A percentile compares a stretch with the other conserved stretches of the same genome.
Evolutionary conservation across 2,329 filamentous ascomycete genomes (phyloP).

Genomic region (Westerdykella sp.): DNA sequence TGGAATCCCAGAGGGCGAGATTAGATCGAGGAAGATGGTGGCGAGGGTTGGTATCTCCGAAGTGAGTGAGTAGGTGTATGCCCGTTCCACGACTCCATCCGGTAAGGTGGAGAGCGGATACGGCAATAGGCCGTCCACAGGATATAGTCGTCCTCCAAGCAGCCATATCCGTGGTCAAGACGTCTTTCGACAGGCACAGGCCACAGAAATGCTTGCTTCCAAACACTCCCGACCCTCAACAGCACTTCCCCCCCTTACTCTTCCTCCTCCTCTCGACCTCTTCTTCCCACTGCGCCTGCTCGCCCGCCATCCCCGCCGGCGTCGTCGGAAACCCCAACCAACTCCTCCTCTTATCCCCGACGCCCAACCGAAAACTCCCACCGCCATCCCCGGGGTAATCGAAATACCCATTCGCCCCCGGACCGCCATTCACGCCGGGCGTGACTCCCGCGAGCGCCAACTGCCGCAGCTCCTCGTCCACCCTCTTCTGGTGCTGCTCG

Average conservation of each 20-base stretch:
- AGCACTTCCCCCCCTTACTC: slow-evolving; percentile 33
- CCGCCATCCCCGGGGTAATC: slow-evolving; percentile 44
- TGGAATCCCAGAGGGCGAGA: too few relatives aligned
- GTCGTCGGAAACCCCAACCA: slow-evolving; percentile 58
- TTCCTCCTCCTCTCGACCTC: slow-evolving; percentile 26
- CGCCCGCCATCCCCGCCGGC: slow-evolving; percentile 23
- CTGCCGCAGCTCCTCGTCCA: slow-evolving; percentile 46
- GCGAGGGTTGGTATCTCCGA: too few relatives aligned
- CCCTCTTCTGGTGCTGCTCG: slow-evolving; percentile 59
- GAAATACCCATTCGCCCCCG: slow-evolving; percentile 41
- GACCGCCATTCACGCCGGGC: slow-evolving; percentile 34
- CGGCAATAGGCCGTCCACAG: too few relatives aligned
- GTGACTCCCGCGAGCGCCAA: slow-evolving; percentile 41
- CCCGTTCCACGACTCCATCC: too few relatives aligned
- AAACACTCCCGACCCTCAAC: slow-evolving; percentile 9
- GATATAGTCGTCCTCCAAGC: too few relatives aligned
- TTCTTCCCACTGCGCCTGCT: slow-evolving; percentile 30
- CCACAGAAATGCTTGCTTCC: too few relatives aligned
- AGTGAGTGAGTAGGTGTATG: too few relatives aligned
- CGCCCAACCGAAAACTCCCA: slow-evolving; percentile 55
- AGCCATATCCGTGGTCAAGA: too few relatives aligned
- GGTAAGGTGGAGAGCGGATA: too few relatives aligned
- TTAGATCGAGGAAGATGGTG: too few relatives aligned
- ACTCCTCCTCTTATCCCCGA: slow-evolving; percentile 58
- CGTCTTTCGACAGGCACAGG: too few relatives aligned